Evolutionary conservation across 1,284 basidiomycete genomes (phyloP).

Genomic region (Microbotryomycetes sp.): DNA sequence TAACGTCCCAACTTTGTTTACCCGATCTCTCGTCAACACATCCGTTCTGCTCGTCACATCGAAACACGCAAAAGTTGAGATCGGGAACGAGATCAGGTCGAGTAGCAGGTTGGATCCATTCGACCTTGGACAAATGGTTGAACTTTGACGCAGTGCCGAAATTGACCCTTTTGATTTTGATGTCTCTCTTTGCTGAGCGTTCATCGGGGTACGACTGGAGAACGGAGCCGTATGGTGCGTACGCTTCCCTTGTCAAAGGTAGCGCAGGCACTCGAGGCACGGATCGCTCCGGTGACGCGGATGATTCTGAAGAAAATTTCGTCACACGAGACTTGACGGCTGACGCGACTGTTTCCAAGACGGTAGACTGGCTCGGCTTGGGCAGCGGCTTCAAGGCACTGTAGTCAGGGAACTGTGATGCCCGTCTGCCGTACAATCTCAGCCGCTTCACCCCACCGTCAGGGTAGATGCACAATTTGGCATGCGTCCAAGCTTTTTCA

Average conservation of each 20-base stretch:
- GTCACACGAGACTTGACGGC: too few relatives aligned
- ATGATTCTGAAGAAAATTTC: not conserved
- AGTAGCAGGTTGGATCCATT: slow-evolving; percentile 6
- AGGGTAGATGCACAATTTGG: slow-evolving; percentile 82
- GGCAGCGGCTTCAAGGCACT: slow-evolving; percentile 18
- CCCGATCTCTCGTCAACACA: slow-evolving; percentile 37
- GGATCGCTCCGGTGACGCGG: not conserved
- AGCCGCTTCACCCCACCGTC: slow-evolving; percentile 94
- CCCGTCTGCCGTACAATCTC: slow-evolving; percentile 65
- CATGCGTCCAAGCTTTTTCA: slow-evolving; percentile 63
- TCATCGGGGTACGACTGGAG: slow-evolving; percentile 70
- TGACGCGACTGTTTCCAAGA: not conserved
- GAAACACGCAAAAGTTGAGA: slow-evolving; percentile 34
- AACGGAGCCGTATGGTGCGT: slow-evolving; percentile 73
- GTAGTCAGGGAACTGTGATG: slow-evolving; percentile 29
- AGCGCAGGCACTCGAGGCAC: slow-evolving; percentile 54
- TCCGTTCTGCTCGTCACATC: slow-evolving; percentile 34
- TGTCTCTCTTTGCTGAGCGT: slow-evolving; percentile 52
- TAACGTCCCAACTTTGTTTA: slow-evolving; percentile 42
- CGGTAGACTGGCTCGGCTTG: slow-evolving; percentile 23
- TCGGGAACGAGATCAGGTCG: not conserved
- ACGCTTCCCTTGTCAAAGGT: slow-evolving; percentile 71
- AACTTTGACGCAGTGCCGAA: slow-evolving; percentile 81
- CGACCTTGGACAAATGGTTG: slow-evolving; percentile 68
- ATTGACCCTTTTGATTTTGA: slow-evolving; percentile 70